Percentiles rank a stretch among this genome's conserved stretches.
These are phyloP conservation scores for Ogataea saltuana DNA, from an alignment of 805 yeast genomes.

Conservation along the genomic window DNA sequence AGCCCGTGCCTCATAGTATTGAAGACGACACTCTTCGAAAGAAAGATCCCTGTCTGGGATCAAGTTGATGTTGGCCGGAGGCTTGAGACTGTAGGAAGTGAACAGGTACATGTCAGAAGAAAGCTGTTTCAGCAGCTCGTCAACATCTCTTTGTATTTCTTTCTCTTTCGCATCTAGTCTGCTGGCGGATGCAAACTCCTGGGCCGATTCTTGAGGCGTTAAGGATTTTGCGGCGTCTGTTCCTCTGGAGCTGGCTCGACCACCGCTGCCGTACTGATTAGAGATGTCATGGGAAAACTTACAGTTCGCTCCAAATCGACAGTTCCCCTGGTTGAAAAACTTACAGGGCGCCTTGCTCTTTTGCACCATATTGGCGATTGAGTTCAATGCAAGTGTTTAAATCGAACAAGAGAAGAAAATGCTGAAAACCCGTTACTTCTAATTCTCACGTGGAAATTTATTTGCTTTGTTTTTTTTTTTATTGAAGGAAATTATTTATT, in stretches of 20 bases:
- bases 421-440: not conserved
- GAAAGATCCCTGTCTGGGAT: slow-evolving; percentile 55
- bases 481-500: not conserved
- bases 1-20: slow-evolving; percentile 44
- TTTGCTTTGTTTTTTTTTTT: not conserved
- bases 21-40: slow-evolving; percentile 51
- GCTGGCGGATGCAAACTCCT: slow-evolving; percentile 11
- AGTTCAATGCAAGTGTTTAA: not conserved
- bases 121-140: slow-evolving; percentile 8
- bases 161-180: slow-evolving; percentile 4
- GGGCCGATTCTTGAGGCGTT: slow-evolving; percentile 2
- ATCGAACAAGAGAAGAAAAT: not conserved
- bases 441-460: not conserved
- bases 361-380: slow-evolving; percentile 12
- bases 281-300: slow-evolving; percentile 43
- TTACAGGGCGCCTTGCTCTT: slow-evolving; percentile 41
- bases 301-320: slow-evolving; percentile 46
- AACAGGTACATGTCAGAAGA: slow-evolving; percentile 24
- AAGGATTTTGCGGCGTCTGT: slow-evolving; percentile 1
- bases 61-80: slow-evolving; percentile 49
- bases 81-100: slow-evolving; percentile 50
- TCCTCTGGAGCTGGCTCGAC: slow-evolving; percentile 9
- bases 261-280: slow-evolving; percentile 10
- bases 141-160: not conserved
- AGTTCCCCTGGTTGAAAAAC: slow-evolving; percentile 42